Evolutionary conservation across 768 basidiomycete species (phyloP).

Genomic region (Mycena kentingensis): DNA sequence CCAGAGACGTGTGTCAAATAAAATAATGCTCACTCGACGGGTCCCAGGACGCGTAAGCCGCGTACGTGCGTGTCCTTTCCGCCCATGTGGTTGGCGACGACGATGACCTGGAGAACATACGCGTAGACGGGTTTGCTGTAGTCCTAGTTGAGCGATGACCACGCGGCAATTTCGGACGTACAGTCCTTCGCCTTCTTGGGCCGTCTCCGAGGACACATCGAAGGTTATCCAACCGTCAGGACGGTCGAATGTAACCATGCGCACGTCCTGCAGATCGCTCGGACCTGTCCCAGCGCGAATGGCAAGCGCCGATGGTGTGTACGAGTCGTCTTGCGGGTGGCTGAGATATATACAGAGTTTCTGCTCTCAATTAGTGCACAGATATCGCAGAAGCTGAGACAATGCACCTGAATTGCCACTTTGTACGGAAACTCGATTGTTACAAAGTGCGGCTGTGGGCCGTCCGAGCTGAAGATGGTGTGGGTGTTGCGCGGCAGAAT

Average conservation of each 20-base stretch:
- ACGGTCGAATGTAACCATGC: conserved; percentile 80
- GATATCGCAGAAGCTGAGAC: neutral
- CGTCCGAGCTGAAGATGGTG: conserved; percentile 67
- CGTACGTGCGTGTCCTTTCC: conserved; percentile 99
- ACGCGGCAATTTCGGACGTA: conserved; percentile 40
- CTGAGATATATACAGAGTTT: conserved; percentile 87
- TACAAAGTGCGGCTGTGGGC: conserved; percentile 95
- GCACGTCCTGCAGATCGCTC: conserved; percentile 90
- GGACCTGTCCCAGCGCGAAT: conserved; percentile 91
- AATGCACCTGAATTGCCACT: conserved; percentile 77
- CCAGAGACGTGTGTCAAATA: conserved; percentile 7
- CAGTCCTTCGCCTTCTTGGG: conserved; percentile 80
- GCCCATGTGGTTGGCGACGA: conserved; percentile 94
- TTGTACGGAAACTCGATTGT: conserved; percentile 92
- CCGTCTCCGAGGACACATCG: conserved; percentile 77
- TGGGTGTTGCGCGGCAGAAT: neutral
- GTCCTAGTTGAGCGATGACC: conserved; percentile 1
- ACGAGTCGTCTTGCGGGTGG: conserved; percentile 88
- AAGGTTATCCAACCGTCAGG: conserved; percentile 95
- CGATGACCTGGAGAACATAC: conserved; percentile 87
- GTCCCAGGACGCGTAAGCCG: conserved; percentile 85
- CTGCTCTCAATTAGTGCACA: conserved; percentile 38
- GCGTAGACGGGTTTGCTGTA: conserved; percentile 83
- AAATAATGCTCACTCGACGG: conserved; percentile 59
- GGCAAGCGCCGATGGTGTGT: conserved; percentile 89